These are phyloP conservation scores for Peronospora destructor DNA, from an alignment of 352 stramenopile species.

Conservation along the genomic window DNA sequence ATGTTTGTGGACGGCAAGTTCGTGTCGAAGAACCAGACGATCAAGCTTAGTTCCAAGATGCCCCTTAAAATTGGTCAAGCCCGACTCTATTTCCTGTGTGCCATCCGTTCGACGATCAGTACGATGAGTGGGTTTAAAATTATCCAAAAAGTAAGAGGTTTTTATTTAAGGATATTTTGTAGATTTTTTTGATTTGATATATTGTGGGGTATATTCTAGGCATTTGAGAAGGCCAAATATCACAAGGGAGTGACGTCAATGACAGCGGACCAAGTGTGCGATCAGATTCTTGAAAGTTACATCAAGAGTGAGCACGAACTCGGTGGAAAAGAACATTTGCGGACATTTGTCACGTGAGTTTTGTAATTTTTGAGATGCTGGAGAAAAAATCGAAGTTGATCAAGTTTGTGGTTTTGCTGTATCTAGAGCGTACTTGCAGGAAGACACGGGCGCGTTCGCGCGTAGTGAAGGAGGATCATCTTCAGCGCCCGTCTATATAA, in stretches of 20 bases:
- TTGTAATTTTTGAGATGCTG: background rate
- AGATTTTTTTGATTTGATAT: background rate
- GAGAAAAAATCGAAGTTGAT: background rate
- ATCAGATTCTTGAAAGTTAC: slow-evolving; percentile 72
- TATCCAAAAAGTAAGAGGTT: slow-evolving; percentile 48
- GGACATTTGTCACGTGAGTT: slow-evolving; percentile 57
- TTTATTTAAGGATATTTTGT: slow-evolving; percentile 3
- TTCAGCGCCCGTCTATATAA: slow-evolving; percentile 27
- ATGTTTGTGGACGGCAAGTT: slow-evolving; percentile 65
- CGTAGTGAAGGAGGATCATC: slow-evolving; percentile 11
- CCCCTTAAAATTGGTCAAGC: slow-evolving; percentile 73
- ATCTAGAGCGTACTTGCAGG: slow-evolving; percentile 32
- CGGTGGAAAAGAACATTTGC: slow-evolving; percentile 61
- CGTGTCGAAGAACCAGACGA: slow-evolving; percentile 61
- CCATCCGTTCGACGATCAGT: slow-evolving; percentile 63
- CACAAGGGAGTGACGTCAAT: slow-evolving; percentile 42
- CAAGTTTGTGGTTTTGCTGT: slow-evolving; percentile 1
- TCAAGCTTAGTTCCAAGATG: slow-evolving; percentile 64
- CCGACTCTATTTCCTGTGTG: slow-evolving; percentile 69
- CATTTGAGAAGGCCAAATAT: slow-evolving; percentile 77
- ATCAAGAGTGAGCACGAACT: slow-evolving; percentile 70
- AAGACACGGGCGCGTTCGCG: slow-evolving; percentile 34
- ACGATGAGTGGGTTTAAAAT: slow-evolving; percentile 82
- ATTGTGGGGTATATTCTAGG: slow-evolving; percentile 20
- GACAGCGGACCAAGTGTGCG: slow-evolving; percentile 52